Conservation (phyloP, 2,329 filamentous ascomycete genomes). For the Pseudocercospora cruenta region DNA sequence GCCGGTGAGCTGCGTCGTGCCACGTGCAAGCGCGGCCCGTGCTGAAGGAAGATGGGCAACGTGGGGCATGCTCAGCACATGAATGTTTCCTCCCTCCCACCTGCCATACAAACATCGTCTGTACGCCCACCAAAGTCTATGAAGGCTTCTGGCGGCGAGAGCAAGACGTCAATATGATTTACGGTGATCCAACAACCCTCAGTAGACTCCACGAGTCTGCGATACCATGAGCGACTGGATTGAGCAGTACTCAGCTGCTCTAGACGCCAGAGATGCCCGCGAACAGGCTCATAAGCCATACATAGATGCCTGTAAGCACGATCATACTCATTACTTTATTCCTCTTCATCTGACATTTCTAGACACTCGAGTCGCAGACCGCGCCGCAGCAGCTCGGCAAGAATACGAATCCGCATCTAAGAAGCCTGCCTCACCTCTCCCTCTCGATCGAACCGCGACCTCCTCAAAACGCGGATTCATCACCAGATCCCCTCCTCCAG, state of each 20-base stretch:
- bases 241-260: slow-evolving; percentile 75
- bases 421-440: slow-evolving; percentile 32
- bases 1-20: background rate
- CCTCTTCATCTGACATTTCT: slow-evolving; percentile 16
- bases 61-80: background rate
- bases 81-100: background rate
- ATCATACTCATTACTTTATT: background rate
- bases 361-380: slow-evolving; percentile 54
- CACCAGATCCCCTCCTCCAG: slow-evolving; percentile 53
- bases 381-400: slow-evolving; percentile 29
- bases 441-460: slow-evolving; percentile 31
- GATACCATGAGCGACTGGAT: slow-evolving; percentile 69
- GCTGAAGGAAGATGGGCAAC: background rate
- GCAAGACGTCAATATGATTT: background rate
- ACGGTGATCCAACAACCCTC: background rate
- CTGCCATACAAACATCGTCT: background rate
- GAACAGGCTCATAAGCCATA: slow-evolving; percentile 69
- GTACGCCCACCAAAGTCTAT: background rate
- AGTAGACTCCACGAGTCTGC: slow-evolving; percentile 1
- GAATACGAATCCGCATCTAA: slow-evolving; percentile 34
- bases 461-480: slow-evolving; percentile 30
- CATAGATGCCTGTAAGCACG: slow-evolving; percentile 75
- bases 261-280: slow-evolving; percentile 71
- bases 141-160: background rate
- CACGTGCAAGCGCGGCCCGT: background rate